These are phyloP conservation scores for Candida sojae DNA, from an alignment of 1,139 yeast species.

Conservation along the genomic window DNA sequence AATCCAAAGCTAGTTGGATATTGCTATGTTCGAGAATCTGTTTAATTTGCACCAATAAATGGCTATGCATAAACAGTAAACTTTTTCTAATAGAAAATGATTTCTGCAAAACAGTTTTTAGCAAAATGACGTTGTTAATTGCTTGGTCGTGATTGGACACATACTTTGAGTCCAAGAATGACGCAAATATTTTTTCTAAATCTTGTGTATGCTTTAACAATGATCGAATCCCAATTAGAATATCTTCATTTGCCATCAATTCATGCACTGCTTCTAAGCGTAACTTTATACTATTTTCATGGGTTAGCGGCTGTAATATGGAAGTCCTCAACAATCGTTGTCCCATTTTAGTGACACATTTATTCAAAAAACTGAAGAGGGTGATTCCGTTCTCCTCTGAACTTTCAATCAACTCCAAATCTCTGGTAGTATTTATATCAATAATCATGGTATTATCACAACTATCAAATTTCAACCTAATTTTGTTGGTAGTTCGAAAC, in stretches of 20 bases:
- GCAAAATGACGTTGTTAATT: constrained; percentile 36
- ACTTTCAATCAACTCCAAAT: constrained; percentile 39
- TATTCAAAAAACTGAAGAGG: constrained; percentile 33
- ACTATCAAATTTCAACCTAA: constrained; percentile 36
- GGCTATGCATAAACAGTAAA: constrained; percentile 17
- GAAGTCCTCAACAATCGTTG: constrained; percentile 36
- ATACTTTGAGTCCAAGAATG: constrained; percentile 14
- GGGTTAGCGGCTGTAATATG: constrained; percentile 47
- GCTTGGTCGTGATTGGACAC: constrained; percentile 30
- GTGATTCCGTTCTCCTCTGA: constrained; percentile 26
- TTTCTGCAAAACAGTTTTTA: constrained; percentile 30
- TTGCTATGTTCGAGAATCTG: constrained; percentile 26
- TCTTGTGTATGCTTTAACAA: constrained; percentile 32
- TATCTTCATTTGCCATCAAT: constrained; percentile 19
- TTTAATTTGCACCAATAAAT: constrained; percentile 25
- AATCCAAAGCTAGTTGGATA: constrained; percentile 18
- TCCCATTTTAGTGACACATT: constrained; percentile 49
- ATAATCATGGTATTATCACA: constrained; percentile 45
- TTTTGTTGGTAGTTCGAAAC: constrained; percentile 19
- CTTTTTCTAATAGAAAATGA: constrained; percentile 15
- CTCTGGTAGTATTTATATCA: constrained; percentile 33
- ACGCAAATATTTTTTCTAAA: constrained; percentile 34
- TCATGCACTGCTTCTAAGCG: constrained; percentile 38
- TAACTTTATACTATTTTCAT: constrained; percentile 27
- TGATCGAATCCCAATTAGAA: constrained; percentile 18